Evolutionary conservation across 75 land plant species (phyloP), one percentile per base, ranked within the genome.

Genomic region (Pseudotsuga menziesii): DNA sequence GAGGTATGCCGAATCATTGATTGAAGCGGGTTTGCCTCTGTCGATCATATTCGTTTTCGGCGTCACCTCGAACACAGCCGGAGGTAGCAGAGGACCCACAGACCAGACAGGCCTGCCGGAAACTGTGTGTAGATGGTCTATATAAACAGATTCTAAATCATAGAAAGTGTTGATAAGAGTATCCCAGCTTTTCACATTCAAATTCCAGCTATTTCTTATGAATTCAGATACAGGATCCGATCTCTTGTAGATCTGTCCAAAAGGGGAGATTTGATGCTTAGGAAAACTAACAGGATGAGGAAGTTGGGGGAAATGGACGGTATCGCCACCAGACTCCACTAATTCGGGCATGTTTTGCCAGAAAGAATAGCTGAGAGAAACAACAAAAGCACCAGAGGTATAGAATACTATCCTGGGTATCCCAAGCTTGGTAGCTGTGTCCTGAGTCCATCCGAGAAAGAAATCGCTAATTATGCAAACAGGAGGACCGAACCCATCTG

Each of bases 171-270:
- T 85, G 58, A 84, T 29, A 41, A 88, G 76, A 19, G 27, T 4
- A 0, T 85, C 86, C 87, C 85, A 88, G 20, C 85, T 83, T 52
- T 7, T 26, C 4, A 41, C 14, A 70, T 88, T 88, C 3, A 36
- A 73, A 17, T 76, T 16, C 61, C 79, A 48, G 1, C 61, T 14
- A 2, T 80, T 63, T 17, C n/a, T 75, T 5, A 85, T 64, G 44
- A 70, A 75, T n/a, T 89, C 11, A 11, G 4, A 57, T 57, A 57
- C 58, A 16, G 58, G 58, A 57, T 57, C 17, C 58, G 58, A 57
- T 57, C 58, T 57, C 58, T 57, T 57, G 17, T 13, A 57, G 4
- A 13, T 57, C 5, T 57, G 58, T 57, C 2, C 58, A 12, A 57
- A 13, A 12, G 17, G 5, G 17, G 58, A 16, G 17, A 57, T 57